A percentile compares a stretch with the other conserved stretches of the same genome.
Evolutionary conservation across 164 flowering plant genomes (phyloP).

Genomic region (Dillenia suffruticosa): DNA sequence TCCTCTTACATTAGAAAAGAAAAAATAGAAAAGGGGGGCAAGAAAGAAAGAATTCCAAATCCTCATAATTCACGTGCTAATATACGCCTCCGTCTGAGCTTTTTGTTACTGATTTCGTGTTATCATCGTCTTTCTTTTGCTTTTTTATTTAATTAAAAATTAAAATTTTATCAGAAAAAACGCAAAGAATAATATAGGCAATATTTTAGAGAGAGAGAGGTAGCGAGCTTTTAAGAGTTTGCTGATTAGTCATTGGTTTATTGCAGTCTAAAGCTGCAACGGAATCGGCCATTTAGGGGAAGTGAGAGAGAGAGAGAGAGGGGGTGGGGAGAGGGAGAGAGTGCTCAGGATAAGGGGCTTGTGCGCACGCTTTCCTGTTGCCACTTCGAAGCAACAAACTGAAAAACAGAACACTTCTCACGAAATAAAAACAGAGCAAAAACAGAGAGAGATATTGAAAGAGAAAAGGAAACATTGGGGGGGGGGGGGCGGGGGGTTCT

Average conservation of each 20-base stretch:
- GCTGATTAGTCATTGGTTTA: background rate
- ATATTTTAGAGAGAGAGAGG: too few species aligned
- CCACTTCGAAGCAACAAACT: background rate
- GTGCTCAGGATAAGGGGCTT: conserved; percentile 32
- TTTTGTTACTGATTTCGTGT: conserved; percentile 40
- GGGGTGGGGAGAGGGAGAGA: conserved; percentile 7
- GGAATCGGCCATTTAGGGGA: conserved; percentile 16
- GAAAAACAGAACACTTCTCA: background rate
- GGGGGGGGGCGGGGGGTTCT: conserved; percentile 11
- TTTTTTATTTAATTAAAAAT: conserved; percentile 7
- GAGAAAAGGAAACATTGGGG: background rate
- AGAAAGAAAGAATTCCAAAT: background rate
- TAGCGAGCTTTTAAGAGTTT: too few species aligned
- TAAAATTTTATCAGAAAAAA: too few species aligned
- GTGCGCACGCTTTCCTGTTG: conserved; percentile 32
- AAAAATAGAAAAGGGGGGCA: background rate
- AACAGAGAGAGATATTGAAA: conserved; percentile 7
- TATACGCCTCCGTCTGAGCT: conserved; percentile 25
- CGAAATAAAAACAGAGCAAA: conserved; percentile 1
- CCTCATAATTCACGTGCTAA: conserved; percentile 37
- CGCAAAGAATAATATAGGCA: too few species aligned
- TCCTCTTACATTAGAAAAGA: background rate
- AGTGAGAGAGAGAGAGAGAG: conserved; percentile 4
- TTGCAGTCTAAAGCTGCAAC: conserved; percentile 57
- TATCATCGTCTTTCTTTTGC: conserved; percentile 27